Conservation (phyloP, 768 basidiomycete genomes). For the Gautieria morchelliformis region DNA sequence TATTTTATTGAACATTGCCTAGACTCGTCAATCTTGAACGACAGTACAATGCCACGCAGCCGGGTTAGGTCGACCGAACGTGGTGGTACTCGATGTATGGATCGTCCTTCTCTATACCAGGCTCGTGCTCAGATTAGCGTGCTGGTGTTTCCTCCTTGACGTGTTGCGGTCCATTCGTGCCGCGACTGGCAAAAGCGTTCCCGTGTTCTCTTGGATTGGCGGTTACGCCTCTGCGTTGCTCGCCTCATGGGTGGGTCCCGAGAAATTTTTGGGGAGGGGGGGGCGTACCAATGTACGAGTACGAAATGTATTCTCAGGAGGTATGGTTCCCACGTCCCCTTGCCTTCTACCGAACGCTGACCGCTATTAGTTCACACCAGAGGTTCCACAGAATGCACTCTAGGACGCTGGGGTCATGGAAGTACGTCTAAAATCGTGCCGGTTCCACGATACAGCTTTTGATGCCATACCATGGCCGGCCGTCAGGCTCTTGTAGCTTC, state of each 20-base stretch:
- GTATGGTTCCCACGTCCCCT: neutral
- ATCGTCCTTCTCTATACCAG: neutral
- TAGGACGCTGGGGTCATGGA: neutral
- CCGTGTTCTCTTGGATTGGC: neutral
- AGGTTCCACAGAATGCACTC: neutral
- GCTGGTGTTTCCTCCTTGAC: neutral
- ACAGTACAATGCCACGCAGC: neutral
- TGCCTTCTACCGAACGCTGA: neutral
- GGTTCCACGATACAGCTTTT: too few species aligned
- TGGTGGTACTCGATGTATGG: neutral
- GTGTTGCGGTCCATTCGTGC: neutral
- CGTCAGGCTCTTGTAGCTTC: neutral
- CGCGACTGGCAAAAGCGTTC: neutral
- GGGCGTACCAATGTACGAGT: conserved; percentile 2
- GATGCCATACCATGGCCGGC: too few species aligned
- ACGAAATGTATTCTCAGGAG: conserved; percentile 1
- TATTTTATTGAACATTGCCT: neutral
- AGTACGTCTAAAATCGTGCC: neutral
- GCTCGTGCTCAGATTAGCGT: neutral
- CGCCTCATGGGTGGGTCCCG: neutral
- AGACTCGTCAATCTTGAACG: neutral
- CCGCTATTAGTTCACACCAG: neutral
- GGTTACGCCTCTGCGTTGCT: neutral
- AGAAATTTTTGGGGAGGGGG: neutral
- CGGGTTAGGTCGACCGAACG: neutral